These are phyloP conservation scores for Russula virescens DNA, from an alignment of 768 basidiomycete species.

Conservation along the genomic window DNA sequence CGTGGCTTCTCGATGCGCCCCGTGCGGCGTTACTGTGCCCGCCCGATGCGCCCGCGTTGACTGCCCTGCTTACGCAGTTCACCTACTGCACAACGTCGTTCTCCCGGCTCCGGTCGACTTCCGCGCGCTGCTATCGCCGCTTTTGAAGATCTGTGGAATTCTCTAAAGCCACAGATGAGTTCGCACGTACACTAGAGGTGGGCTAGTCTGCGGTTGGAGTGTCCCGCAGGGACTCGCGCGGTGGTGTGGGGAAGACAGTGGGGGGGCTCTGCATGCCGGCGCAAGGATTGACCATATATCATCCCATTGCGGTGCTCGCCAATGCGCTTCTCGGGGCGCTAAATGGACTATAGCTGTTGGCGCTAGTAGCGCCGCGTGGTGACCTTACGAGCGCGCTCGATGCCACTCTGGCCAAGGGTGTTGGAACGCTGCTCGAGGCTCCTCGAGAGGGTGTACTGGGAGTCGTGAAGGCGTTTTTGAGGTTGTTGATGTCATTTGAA, in stretches of 20 bases:
- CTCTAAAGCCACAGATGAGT: too few relatives aligned
- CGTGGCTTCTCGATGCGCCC: slow-evolving; percentile 62
- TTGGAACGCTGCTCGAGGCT: slow-evolving; percentile 39
- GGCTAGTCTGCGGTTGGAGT: too few relatives aligned
- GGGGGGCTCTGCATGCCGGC: slow-evolving; percentile 57
- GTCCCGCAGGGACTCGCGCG: too few relatives aligned
- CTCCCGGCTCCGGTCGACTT: slow-evolving; percentile 94
- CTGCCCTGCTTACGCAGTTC: slow-evolving; percentile 88
- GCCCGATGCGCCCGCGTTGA: slow-evolving; percentile 51
- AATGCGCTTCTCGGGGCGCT: slow-evolving; percentile 70
- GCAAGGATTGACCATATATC: slow-evolving; percentile 61
- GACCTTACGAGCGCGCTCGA: slow-evolving; percentile 48
- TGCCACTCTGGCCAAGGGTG: slow-evolving; percentile 41
- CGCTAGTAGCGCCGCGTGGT: slow-evolving; percentile 53
- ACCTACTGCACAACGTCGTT: slow-evolving; percentile 93
- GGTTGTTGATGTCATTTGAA: slow-evolving; percentile 64
- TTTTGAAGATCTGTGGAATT: too few relatives aligned
- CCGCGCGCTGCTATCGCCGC: slow-evolving; percentile 54
- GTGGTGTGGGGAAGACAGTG: slow-evolving; percentile 17
- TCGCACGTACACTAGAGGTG: too few relatives aligned
- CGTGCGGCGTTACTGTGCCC: slow-evolving; percentile 54
- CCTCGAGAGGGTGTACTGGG: slow-evolving; percentile 27
- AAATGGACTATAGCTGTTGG: slow-evolving; percentile 77
- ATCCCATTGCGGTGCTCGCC: slow-evolving; percentile 62
- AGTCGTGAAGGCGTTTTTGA: slow-evolving; percentile 52